phyloP scores from a whole-genome alignment of 2,329 filamentous ascomycete genomes.

The Aspergillus sp. region DNA sequence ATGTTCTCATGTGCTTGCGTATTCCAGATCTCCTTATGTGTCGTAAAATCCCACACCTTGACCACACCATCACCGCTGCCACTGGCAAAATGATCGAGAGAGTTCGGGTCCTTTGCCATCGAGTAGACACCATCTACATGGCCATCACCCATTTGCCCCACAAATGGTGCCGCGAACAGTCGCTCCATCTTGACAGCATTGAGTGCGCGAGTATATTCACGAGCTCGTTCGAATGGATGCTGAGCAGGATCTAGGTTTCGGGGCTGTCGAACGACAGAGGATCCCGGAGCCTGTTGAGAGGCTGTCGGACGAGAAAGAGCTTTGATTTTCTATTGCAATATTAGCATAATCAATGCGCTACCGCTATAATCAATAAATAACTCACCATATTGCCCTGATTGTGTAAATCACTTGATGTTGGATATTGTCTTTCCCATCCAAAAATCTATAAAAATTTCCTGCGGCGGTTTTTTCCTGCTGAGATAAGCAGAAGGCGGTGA shows the following conservation, averaged over 20 bases:
- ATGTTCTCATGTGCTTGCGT: conserved; percentile 84
- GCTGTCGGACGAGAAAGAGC: conserved; percentile 42
- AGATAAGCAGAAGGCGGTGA: conserved; percentile 29
- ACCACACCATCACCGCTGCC: conserved; percentile 87
- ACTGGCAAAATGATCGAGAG: conserved; percentile 67
- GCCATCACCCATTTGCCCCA: conserved; percentile 78
- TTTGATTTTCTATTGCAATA: conserved; percentile 49
- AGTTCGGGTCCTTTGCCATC: conserved; percentile 71
- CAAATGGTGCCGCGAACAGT: conserved; percentile 80
- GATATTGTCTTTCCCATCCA: background rate
- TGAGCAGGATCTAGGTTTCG: conserved; percentile 68
- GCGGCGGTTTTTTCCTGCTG: conserved; percentile 27
- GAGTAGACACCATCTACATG: conserved; percentile 88
- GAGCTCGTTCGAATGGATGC: conserved; percentile 83
- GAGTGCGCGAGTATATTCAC: conserved; percentile 72
- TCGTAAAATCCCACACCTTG: conserved; percentile 82
- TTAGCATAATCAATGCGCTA: conserved; percentile 5
- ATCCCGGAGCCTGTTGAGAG: conserved; percentile 43
- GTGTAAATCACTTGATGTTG: conserved; percentile 6
- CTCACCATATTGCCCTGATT: conserved; percentile 25
- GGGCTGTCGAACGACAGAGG: conserved; percentile 39
- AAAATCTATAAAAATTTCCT: conserved; percentile 11
- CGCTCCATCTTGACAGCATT: conserved; percentile 89
- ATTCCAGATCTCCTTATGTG: conserved; percentile 67
- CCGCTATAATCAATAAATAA: conserved; percentile 1